Evolutionary conservation across 768 basidiomycete species (phyloP).

Genomic region (Collybia nuda): DNA sequence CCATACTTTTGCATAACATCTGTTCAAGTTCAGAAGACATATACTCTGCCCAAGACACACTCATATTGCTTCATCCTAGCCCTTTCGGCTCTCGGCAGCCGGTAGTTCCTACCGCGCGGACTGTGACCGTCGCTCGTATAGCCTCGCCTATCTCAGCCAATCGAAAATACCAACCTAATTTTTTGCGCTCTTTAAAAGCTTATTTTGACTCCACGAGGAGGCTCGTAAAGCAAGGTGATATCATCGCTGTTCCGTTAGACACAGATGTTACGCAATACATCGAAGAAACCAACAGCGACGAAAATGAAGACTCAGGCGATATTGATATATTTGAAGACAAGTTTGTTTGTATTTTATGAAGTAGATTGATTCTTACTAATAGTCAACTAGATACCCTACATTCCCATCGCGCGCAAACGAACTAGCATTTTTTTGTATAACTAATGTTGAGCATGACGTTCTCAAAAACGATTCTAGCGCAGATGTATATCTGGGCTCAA

Average conservation of each 20-base stretch:
- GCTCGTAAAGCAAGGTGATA: slow-evolving; percentile 71
- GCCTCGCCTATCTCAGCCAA: slow-evolving; percentile 71
- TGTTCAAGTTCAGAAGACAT: slow-evolving; percentile 25
- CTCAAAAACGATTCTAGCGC: slow-evolving; percentile 30
- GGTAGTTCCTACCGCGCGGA: slow-evolving; percentile 63
- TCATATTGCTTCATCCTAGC: slow-evolving; percentile 45
- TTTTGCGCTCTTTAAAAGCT: slow-evolving; percentile 58
- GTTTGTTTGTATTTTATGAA: not conserved
- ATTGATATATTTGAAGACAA: not conserved
- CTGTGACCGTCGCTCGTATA: slow-evolving; percentile 77
- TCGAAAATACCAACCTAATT: slow-evolving; percentile 59
- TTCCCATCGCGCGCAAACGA: slow-evolving; percentile 34
- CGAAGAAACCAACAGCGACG: slow-evolving; percentile 19
- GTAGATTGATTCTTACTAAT: not conserved
- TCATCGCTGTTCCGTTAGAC: slow-evolving; percentile 66
- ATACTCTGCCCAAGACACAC: slow-evolving; percentile 9
- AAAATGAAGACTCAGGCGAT: slow-evolving; percentile 19
- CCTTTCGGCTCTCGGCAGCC: slow-evolving; percentile 63
- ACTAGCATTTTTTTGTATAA: slow-evolving; percentile 75
- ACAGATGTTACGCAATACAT: slow-evolving; percentile 36
- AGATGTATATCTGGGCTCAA: slow-evolving; percentile 55
- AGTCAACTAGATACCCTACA: slow-evolving; percentile 1
- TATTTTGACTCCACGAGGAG: slow-evolving; percentile 58
- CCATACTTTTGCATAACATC: slow-evolving; percentile 56
- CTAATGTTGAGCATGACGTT: slow-evolving; percentile 69